These are phyloP conservation scores for Pestalotiopsis sp. DNA, from an alignment of 2,329 filamentous ascomycete species.

Conservation along the genomic window DNA sequence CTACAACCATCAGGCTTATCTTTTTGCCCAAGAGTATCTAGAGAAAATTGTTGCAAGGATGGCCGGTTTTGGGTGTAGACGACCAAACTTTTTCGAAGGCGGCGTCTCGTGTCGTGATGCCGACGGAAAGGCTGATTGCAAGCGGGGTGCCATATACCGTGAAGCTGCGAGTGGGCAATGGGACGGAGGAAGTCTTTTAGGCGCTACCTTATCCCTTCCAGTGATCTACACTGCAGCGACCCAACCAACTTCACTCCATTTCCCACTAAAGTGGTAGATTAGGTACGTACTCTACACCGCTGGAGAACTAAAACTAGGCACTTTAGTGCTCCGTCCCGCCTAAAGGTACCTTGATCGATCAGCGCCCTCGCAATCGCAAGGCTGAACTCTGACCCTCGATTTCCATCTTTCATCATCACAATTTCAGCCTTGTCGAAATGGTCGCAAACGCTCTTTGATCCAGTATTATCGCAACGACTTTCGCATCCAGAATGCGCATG, in stretches of 20 bases:
- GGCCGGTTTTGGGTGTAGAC: not conserved
- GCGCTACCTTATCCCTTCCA: too few species aligned
- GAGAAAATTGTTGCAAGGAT: not conserved
- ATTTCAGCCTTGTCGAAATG: not conserved
- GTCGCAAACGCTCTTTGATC: not conserved
- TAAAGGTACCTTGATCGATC: not conserved
- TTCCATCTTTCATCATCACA: not conserved
- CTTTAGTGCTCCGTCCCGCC: not conserved
- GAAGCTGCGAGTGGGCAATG: not conserved
- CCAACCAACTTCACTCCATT: too few species aligned
- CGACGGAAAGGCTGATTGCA: not conserved
- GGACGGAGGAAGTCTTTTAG: too few species aligned
- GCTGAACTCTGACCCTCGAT: not conserved
- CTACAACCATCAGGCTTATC: too few species aligned
- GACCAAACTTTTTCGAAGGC: not conserved
- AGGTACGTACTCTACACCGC: too few species aligned
- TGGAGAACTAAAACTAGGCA: not conserved
- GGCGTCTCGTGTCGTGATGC: not conserved
- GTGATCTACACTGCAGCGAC: too few species aligned
- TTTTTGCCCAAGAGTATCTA: too few species aligned
- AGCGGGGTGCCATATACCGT: not conserved
- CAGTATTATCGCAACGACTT: not conserved
- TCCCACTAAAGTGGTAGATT: too few species aligned
- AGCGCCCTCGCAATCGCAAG: not conserved
- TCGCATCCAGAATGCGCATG: not conserved